A percentile compares a stretch with the other conserved stretches of the same genome.
Conservation (phyloP, 2,329 filamentous ascomycete genomes). For the Aureobasidium sp. region DNA sequence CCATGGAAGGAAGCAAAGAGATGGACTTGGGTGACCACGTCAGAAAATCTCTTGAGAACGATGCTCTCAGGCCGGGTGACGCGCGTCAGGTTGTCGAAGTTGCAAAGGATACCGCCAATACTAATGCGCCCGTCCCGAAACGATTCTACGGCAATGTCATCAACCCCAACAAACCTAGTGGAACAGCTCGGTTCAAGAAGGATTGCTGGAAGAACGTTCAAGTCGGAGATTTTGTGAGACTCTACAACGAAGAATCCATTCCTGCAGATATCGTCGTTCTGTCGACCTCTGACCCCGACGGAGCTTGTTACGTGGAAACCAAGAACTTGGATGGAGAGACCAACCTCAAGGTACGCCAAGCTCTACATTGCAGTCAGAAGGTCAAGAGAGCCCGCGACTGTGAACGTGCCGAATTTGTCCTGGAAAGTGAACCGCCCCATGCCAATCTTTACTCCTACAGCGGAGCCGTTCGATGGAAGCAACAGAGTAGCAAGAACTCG, state of each 20-base stretch:
- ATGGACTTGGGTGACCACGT: conserved; percentile 16
- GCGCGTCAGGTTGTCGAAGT: conserved; percentile 25
- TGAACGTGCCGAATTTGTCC: conserved; percentile 75
- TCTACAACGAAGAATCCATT: conserved; percentile 94
- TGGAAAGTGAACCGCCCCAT: conserved; percentile 87
- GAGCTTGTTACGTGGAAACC: conserved; percentile 94
- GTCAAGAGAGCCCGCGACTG: conserved; percentile 89
- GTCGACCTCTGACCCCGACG: conserved; percentile 87
- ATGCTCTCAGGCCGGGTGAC: conserved; percentile 18
- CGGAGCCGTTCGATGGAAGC: conserved; percentile 80
- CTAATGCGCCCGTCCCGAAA: conserved; percentile 38
- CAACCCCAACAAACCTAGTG: conserved; percentile 60
- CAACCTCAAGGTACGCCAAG: conserved; percentile 90
- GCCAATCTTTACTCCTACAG: conserved; percentile 95
- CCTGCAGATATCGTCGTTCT: conserved; percentile 90
- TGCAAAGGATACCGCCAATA: conserved; percentile 28
- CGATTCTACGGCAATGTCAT: conserved; percentile 63
- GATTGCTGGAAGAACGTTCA: conserved; percentile 93
- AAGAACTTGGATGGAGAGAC: conserved; percentile 98
- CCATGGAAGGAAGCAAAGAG: conserved; percentile 36
- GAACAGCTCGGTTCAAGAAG: conserved; percentile 78
- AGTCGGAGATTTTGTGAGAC: conserved; percentile 91
- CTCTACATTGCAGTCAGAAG: conserved; percentile 73
- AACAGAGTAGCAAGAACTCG: conserved; percentile 58
- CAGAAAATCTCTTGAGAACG: conserved; percentile 18